Percentiles rank a stretch among this genome's conserved stretches.
phyloP scores from a whole-genome alignment of 2,329 filamentous ascomycete species.

The Colletotrichum sojae region DNA sequence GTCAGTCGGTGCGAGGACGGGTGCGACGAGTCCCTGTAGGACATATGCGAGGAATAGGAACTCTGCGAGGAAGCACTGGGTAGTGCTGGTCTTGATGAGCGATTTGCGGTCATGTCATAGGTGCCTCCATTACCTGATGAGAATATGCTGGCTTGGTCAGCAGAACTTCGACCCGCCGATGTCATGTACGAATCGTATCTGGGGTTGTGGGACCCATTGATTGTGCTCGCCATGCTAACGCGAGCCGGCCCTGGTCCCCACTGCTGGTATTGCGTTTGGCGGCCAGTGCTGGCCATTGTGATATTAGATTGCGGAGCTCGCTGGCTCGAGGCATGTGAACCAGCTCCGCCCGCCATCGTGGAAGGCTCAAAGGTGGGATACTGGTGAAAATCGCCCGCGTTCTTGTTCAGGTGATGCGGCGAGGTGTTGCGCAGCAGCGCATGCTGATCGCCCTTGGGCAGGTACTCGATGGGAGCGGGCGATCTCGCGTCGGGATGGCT shows the following conservation, averaged over 20 bases:
- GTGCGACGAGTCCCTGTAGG: constrained; percentile 49
- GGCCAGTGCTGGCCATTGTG: constrained; percentile 79
- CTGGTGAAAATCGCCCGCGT: constrained; percentile 85
- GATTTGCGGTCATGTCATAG: constrained; percentile 56
- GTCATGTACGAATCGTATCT: constrained; percentile 76
- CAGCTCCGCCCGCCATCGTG: constrained; percentile 61
- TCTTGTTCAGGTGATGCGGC: constrained; percentile 87
- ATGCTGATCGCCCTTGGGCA: constrained; percentile 76
- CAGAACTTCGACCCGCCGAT: constrained; percentile 70
- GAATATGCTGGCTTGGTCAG: constrained; percentile 69
- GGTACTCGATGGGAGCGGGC: constrained; percentile 80
- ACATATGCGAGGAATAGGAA: constrained; percentile 64
- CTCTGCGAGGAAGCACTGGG: constrained; percentile 71
- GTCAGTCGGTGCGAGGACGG: constrained; percentile 71
- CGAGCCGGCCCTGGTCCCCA: constrained; percentile 71
- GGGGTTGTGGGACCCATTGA: constrained; percentile 66
- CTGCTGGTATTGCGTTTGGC: constrained; percentile 82
- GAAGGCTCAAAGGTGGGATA: constrained; percentile 81
- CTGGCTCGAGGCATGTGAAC: constrained; percentile 72
- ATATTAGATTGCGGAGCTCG: constrained; percentile 72
- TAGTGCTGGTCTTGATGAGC: constrained; percentile 67
- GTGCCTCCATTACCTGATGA: constrained; percentile 70
- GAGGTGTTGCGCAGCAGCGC: constrained; percentile 75
- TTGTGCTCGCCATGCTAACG: constrained; percentile 68
- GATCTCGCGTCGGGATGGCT: constrained; percentile 76